Evolutionary conservation across 2,329 filamentous ascomycete species (phyloP).

Genomic region (Neofusicoccum ribis): DNA sequence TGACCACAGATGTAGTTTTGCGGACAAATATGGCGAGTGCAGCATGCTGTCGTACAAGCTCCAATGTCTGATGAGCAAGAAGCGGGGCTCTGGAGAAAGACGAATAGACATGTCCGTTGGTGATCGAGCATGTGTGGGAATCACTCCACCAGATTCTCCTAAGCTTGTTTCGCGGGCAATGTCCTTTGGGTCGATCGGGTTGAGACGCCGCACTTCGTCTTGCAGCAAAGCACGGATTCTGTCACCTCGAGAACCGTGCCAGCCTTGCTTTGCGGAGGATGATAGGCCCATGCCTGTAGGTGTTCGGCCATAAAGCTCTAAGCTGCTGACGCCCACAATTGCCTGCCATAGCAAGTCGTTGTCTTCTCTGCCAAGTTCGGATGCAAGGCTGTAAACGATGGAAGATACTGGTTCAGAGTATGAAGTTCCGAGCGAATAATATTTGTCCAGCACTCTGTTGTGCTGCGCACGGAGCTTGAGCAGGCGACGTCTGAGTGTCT

Average conservation of each 20-base stretch:
- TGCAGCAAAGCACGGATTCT: conserved; percentile 81
- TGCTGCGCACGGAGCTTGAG: conserved; percentile 75
- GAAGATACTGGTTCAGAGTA: conserved; percentile 95
- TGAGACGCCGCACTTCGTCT: conserved; percentile 91
- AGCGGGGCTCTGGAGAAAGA: conserved; percentile 88
- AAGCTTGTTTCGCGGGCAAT: conserved; percentile 60
- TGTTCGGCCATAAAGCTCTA: conserved; percentile 86
- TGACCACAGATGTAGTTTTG: conserved; percentile 90
- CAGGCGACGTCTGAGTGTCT: conserved; percentile 70
- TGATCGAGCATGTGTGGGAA: conserved; percentile 82
- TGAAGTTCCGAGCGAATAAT: conserved; percentile 84
- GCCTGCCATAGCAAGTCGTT: conserved; percentile 94
- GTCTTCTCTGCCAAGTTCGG: conserved; percentile 91
- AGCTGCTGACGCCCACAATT: conserved; percentile 91
- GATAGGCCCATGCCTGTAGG: conserved; percentile 72
- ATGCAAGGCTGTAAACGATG: conserved; percentile 90
- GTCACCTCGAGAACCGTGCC: conserved; percentile 79
- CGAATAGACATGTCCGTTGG: conserved; percentile 91
- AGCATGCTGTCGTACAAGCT: conserved; percentile 98
- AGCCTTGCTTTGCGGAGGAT: conserved; percentile 61
- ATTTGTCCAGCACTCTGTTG: conserved; percentile 72
- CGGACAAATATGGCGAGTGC: conserved; percentile 91
- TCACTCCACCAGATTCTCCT: conserved; percentile 73
- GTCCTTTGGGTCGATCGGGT: conserved; percentile 68
- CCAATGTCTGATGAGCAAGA: conserved; percentile 93